Conservation (phyloP, 306 rosid species). For the Cyamopsis tetragonoloba region DNA sequence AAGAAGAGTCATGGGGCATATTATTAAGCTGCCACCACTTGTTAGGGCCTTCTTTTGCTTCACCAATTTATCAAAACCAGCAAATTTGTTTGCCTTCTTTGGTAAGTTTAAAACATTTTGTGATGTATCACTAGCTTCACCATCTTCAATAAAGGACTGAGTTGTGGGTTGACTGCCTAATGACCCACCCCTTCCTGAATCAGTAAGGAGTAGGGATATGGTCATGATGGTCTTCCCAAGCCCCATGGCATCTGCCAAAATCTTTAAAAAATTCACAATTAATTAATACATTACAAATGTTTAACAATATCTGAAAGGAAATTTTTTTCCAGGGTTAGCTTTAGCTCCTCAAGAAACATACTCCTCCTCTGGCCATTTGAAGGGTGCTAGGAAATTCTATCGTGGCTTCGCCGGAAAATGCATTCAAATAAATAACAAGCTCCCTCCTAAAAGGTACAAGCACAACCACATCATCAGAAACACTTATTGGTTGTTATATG, state of each 20-base stretch:
- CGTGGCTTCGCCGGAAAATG: conserved; percentile 91
- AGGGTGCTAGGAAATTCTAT: conserved; percentile 92
- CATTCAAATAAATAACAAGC: conserved; percentile 67
- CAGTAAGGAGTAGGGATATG: conserved; percentile 75
- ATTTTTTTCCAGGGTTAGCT: conserved; percentile 10
- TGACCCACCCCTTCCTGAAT: conserved; percentile 60
- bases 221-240: conserved; percentile 98
- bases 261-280: conserved; percentile 50
- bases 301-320: not conserved
- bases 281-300: conserved; percentile 27
- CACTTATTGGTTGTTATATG: not conserved
- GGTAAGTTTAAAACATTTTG: conserved; percentile 32
- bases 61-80: conserved; percentile 65
- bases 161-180: conserved; percentile 39
- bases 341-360: conserved; percentile 43
- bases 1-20: conserved; percentile 91
- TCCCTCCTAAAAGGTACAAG: conserved; percentile 57
- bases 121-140: conserved; percentile 35
- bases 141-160: conserved; percentile 39
- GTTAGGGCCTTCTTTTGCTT: conserved; percentile 51
- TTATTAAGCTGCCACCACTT: conserved; percentile 74
- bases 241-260: conserved; percentile 98
- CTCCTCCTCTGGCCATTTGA: conserved; percentile 95
- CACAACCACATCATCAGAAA: conserved; percentile 20
- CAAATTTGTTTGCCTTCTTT: conserved; percentile 47